Conservation (phyloP, 495 filamentous ascomycete genomes). For the Aspergillus homomorphus region DNA sequence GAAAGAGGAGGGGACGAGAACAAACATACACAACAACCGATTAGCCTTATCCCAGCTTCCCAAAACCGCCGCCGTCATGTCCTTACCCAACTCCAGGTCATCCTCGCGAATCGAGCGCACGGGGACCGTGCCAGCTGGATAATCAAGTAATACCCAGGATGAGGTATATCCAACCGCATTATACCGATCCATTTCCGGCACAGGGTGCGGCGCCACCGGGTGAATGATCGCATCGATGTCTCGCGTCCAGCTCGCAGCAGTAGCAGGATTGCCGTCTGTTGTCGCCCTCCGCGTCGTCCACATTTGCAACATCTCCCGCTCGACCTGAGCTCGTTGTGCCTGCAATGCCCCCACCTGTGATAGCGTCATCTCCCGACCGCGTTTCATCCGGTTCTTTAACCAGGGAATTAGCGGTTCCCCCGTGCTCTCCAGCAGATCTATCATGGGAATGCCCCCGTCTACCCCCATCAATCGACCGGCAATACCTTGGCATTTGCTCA, state of each 20-base stretch:
- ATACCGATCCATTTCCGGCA: conserved; percentile 61
- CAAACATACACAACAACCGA: conserved; percentile 55
- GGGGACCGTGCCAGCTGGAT: conserved; percentile 56
- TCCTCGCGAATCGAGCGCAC: conserved; percentile 45
- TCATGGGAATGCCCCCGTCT: conserved; percentile 51
- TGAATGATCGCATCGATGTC: conserved; percentile 54
- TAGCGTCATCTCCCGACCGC: conserved; percentile 39
- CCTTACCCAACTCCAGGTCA: conserved; percentile 49
- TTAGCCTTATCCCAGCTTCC: conserved; percentile 62
- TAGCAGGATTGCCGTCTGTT: too few species aligned
- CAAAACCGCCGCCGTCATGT: conserved; percentile 39
- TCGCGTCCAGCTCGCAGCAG: conserved; percentile 8
- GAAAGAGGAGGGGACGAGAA: not conserved
- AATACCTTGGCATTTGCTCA: conserved; percentile 51
- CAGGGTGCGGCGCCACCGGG: conserved; percentile 59
- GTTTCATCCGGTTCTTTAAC: conserved; percentile 47
- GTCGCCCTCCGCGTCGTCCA: conserved; percentile 41
- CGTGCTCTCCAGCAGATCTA: conserved; percentile 52
- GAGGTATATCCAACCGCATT: conserved; percentile 61
- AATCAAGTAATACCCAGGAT: conserved; percentile 59
- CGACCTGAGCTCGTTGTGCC: conserved; percentile 45
- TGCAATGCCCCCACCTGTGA: conserved; percentile 49
- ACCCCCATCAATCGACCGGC: conserved; percentile 56
- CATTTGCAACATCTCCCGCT: conserved; percentile 53
- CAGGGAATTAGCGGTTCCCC: conserved; percentile 58